Conservation (phyloP, 768 basidiomycete species). For the Tylopilus plumbeoviolaceoides region DNA sequence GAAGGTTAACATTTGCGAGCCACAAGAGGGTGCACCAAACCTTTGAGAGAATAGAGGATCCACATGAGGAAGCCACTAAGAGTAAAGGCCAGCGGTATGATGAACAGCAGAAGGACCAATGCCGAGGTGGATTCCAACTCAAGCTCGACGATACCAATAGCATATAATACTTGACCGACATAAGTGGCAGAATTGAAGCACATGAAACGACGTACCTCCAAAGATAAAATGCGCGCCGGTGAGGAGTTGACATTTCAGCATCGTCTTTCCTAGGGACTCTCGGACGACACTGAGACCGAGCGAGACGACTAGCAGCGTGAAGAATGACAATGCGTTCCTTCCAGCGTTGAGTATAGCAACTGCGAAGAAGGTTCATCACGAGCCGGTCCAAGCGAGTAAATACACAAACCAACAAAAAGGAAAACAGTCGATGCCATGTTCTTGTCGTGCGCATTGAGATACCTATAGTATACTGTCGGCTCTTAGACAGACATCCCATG, state of each 20-base stretch:
- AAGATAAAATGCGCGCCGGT: conserved; percentile 88
- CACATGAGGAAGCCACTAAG: conserved; percentile 95
- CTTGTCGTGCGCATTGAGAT: conserved; percentile 83
- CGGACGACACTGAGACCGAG: conserved; percentile 90
- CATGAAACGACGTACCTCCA: conserved; percentile 60
- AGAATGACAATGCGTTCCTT: conserved; percentile 91
- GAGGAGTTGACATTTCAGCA: conserved; percentile 79
- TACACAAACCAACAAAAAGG: conserved; percentile 79
- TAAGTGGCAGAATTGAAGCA: conserved; percentile 4
- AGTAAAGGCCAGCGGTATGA: conserved; percentile 92
- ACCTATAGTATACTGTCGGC: conserved; percentile 80
- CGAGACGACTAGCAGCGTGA: conserved; percentile 89
- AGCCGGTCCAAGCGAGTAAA: neutral
- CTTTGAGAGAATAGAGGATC: conserved; percentile 90
- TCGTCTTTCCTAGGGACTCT: conserved; percentile 79
- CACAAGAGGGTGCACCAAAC: conserved; percentile 38
- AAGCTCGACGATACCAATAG: conserved; percentile 91
- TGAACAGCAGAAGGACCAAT: conserved; percentile 78
- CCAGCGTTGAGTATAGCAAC: conserved; percentile 96
- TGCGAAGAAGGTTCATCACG: conserved; percentile 25
- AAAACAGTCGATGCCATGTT: conserved; percentile 78
- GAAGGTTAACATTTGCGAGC: conserved; percentile 2
- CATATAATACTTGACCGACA: conserved; percentile 68
- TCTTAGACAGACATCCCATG: conserved; percentile 4
- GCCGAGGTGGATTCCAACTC: conserved; percentile 89